Evolutionary conservation across 2,329 filamentous ascomycete species (phyloP).

Genomic region (Neofusicoccum ribis): DNA sequence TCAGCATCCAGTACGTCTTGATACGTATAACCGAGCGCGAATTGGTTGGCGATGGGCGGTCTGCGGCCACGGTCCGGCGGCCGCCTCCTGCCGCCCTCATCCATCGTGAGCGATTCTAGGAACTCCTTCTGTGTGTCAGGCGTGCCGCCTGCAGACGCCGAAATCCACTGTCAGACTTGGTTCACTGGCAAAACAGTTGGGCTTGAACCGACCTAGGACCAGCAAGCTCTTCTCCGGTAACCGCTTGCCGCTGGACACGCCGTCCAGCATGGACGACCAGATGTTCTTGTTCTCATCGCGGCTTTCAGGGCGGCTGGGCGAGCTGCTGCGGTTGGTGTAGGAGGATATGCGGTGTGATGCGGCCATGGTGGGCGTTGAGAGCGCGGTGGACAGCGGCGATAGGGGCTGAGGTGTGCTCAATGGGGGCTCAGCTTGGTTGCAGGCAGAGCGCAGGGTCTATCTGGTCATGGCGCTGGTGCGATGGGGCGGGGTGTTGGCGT

Average conservation of each 20-base stretch:
- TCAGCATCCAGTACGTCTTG: slow-evolving; percentile 92
- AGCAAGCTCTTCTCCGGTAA: slow-evolving; percentile 90
- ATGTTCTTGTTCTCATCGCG: slow-evolving; percentile 75
- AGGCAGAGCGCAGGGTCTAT: slow-evolving; percentile 12
- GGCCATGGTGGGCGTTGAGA: slow-evolving; percentile 17
- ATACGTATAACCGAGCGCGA: slow-evolving; percentile 91
- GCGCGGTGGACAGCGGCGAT: slow-evolving; percentile 1
- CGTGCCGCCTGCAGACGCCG: slow-evolving; percentile 63
- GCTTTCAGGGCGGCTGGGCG: slow-evolving; percentile 42
- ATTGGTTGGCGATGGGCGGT: slow-evolving; percentile 85
- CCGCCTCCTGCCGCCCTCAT: slow-evolving; percentile 46
- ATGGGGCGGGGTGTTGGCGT: neutral
- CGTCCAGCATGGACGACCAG: slow-evolving; percentile 92
- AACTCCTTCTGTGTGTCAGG: slow-evolving; percentile 84
- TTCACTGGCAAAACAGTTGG: neutral
- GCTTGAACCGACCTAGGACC: slow-evolving; percentile 65
- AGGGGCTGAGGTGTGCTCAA: slow-evolving; percentile 8
- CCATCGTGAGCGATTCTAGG: slow-evolving; percentile 55
- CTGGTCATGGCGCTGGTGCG: slow-evolving; percentile 14
- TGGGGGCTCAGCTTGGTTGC: neutral
- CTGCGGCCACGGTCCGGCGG: slow-evolving; percentile 54
- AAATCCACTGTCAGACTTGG: slow-evolving; percentile 20
- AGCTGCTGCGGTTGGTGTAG: slow-evolving; percentile 20
- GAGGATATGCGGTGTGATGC: slow-evolving; percentile 19
- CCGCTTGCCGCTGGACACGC: slow-evolving; percentile 84